Evolutionary conservation across 1,284 basidiomycete species (phyloP), one percentile per base, ranked within the genome.

Genomic region (Rhodotorula sp.): DNA sequence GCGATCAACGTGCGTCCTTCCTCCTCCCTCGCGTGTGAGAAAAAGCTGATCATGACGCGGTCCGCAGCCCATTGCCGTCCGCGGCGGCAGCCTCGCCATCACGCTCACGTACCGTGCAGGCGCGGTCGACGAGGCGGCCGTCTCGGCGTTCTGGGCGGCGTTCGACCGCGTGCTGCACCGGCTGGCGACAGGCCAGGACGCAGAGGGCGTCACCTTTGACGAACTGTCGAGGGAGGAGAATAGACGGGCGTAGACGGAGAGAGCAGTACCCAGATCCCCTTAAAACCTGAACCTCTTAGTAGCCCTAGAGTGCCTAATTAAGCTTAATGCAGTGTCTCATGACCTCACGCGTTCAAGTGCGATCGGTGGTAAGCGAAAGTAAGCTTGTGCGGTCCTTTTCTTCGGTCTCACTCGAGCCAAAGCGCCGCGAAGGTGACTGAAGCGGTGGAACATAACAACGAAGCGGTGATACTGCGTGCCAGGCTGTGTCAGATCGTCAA

Each of bases 1-100:
- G 54, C 65, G 10, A 39, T 65, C 53, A 72, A 72, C 39, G 70
- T 66, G 50, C 64, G 71, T 59, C 5, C 2, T 21, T 37, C 25
- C 39, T 44, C 29, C 1, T 17, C 10, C 29, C 17, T 29, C 13
- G 15, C 21, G 8, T 32, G n/a, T 25, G 17, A 17, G n/a, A n/a
- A n/a, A n/a, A n/a, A n/a, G n/a, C n/a, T n/a, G n/a, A n/a, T n/a
- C n/a, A n/a, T n/a, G n/a, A n/a, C n/a, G n/a, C n/a, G 1, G 17
- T 34, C 4, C 9, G 39, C 58, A 72, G 66, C 59, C 66, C 37
- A 44, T 72, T n/a, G 60, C 66, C 15, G 59, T 55, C 27, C 60
- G 56, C 15, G 58, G 51, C 32, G 67, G 63, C 29, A 25, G 41
- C 39, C 46, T 72, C n/a, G 51, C 56, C 29, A 34, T 69, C n/a